Evolutionary conservation across 2,329 filamentous ascomycete genomes (phyloP), one percentile per base, ranked within the genome.

Genomic region (Aspergillus arachidicola): DNA sequence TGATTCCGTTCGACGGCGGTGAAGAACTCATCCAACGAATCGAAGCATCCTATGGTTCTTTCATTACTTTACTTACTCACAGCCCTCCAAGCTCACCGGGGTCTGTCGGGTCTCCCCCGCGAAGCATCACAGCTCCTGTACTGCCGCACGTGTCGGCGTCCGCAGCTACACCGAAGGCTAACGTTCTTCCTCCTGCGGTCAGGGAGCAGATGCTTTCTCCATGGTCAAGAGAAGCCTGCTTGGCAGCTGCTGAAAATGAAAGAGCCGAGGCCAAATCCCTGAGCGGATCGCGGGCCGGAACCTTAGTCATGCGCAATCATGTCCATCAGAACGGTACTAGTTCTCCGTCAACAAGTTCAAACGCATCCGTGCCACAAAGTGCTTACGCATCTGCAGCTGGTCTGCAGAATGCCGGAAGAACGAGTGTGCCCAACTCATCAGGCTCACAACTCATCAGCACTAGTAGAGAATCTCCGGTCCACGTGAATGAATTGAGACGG

Each of bases 161-260:
- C 1, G 66, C 68, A 46, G 76, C 61, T 71, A 73, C 63, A 4
- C 71, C 67, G 64, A 75, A 58, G 75, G 81, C 84, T 41, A 77
- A 79, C n/a, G 84, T 89, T 62, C 81, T 97, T 2, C 91, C 93
- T 0, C 76, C 81, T 19, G 83, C 82, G 32, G 86, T 93, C 69
- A 88, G 85, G 67, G 91, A 95, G 65, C 86, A 92, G 68, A 91
- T 97, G 86, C 80, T 93, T 62, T 82, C 86, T 23, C 87, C 91
- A 55, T 97, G 94, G 94, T 90, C 88, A 45, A 89, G 89, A 72
- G 93, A 96, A 26, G 79, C 83, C 16, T 91, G 91, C 36, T 81
- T 95, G 58, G 86, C 89, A 12, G 83, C 86, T 43, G 84, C 92
- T 56, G 87, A 91, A 63, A 87, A 82, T 63, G 82, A 91, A 60